Base-by-base conservation (phyloP, 2,329 filamentous ascomycete species). In the Aspergillus melleus region DNA sequence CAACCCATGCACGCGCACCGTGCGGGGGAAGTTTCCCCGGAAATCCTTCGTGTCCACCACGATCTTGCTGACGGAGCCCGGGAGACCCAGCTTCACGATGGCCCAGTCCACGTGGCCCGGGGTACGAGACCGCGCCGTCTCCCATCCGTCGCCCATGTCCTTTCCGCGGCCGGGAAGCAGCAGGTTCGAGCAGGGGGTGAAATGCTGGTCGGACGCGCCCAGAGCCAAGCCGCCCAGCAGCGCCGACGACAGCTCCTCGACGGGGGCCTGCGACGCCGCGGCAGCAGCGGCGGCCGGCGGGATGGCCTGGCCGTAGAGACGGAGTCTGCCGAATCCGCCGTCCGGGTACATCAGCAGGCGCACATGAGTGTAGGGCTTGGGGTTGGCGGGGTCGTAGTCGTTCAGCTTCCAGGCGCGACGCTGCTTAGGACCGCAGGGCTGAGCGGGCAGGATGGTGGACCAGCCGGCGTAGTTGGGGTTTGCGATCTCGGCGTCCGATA, bases 101-200 rank as follows among this genome's bases (percentile, higher is more conserved):
- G 72, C 76, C 77, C 77, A 79, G 66, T 79, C 77, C 9, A 74
- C 72, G 61, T 79, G 76, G 16, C 73, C 74, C n/a, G 70, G 67
- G 1, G 64, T 67, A 19, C 77, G 71, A 42, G 74, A 77, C 22
- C 77, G 70, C 10, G 74, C 72, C 4, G 77, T 79, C 63, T 79
- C 77, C 77, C 77, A 79, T 1, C 77, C 77, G 61, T 79, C 77
- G 11, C 77, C 76, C 77, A 79, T 79, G 55, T 79, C 72, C 65
- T 75, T 73, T 9, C 77, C 77, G 9, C 77, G 70, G n/a, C 77
- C 77, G 12, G 77, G 77, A 2, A 79, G 68, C 11, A 79, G 61
- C 19, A 77, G 64, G 58, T 79, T 79, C 9, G 73, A 72, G 36
- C 71, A 72, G 2, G 75, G 75, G 0, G 77, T 78, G 64, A 70